phyloP scores from a whole-genome alignment of 2,329 filamentous ascomycete genomes.

The Cladophialophora chaetospira region DNA sequence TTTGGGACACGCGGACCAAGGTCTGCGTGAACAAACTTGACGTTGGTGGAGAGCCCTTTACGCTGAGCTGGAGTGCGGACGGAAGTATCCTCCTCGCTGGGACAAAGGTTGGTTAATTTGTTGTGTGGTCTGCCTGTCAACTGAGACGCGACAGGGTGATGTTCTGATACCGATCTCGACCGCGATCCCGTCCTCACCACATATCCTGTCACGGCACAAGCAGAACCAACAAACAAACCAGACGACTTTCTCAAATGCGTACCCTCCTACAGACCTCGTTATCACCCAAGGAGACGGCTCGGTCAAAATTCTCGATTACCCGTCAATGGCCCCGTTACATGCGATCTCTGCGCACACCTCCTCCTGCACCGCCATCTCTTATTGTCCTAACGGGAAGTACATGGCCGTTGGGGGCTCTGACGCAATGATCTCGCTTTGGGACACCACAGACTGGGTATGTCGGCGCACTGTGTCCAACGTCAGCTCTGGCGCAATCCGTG shows the following conservation, averaged over 20 bases:
- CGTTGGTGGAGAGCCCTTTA: constrained; percentile 54
- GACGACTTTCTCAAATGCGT: constrained; percentile 50
- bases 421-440: constrained; percentile 54
- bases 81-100: constrained; percentile 50
- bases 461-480: constrained; percentile 49
- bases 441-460: constrained; percentile 55
- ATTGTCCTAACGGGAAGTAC: constrained; percentile 51
- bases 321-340: constrained; percentile 47
- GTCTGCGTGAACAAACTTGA: constrained; percentile 50
- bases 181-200: constrained; percentile 43
- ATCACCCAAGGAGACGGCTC: constrained; percentile 57
- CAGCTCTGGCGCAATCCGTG: constrained; percentile 49
- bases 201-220: constrained; percentile 44
- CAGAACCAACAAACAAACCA: constrained; percentile 53
- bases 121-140: neutral
- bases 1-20: constrained; percentile 55
- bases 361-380: constrained; percentile 49
- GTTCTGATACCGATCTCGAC: constrained; percentile 50
- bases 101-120: constrained; percentile 47
- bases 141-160: constrained; percentile 44
- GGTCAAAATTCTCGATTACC: constrained; percentile 51
- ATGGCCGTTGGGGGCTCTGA: constrained; percentile 53
- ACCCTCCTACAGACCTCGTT: constrained; percentile 47
- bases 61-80: constrained; percentile 51
- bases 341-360: constrained; percentile 53